These are phyloP conservation scores for Camelina laxa DNA, from an alignment of 345 rosid genomes.

Conservation along the genomic window DNA sequence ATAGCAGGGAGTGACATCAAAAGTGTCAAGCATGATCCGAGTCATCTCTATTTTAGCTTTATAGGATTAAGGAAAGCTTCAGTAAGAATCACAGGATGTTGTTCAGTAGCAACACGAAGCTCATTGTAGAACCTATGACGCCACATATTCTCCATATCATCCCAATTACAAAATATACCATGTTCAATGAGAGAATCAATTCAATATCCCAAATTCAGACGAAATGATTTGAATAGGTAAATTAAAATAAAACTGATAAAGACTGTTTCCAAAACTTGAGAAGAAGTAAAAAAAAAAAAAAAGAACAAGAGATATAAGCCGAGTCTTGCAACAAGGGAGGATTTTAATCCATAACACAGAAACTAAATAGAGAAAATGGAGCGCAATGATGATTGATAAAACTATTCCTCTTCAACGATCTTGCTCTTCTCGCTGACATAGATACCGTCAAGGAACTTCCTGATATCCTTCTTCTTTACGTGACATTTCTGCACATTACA, in stretches of 20 bases:
- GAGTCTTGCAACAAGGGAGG: constrained; percentile 23
- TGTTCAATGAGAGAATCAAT: constrained; percentile 60
- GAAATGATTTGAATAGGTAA: background rate
- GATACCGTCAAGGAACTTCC: constrained; percentile 72
- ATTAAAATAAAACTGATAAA: background rate
- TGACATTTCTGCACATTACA: constrained; percentile 56
- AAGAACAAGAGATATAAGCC: background rate
- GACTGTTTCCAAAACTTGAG: constrained; percentile 23
- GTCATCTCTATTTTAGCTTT: constrained; percentile 96
- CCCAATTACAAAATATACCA: constrained; percentile 89
- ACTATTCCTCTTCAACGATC: constrained; percentile 43
- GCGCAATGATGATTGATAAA: background rate
- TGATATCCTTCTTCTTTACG: constrained; percentile 70
- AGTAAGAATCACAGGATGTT: constrained; percentile 69
- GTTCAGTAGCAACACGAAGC: constrained; percentile 89
- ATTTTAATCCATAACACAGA: constrained; percentile 6
- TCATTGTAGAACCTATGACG: constrained; percentile 86
- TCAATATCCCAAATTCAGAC: background rate
- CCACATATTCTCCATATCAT: constrained; percentile 94
- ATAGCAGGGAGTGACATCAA: constrained; percentile 82
- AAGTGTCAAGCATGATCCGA: constrained; percentile 87
- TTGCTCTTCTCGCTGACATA: constrained; percentile 66
- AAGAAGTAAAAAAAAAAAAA: constrained; percentile 7
- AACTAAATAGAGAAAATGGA: constrained; percentile 21
- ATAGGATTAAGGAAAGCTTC: constrained; percentile 85